Conservation (phyloP, 345 rosid species). For the Pugionium dolabratum region DNA sequence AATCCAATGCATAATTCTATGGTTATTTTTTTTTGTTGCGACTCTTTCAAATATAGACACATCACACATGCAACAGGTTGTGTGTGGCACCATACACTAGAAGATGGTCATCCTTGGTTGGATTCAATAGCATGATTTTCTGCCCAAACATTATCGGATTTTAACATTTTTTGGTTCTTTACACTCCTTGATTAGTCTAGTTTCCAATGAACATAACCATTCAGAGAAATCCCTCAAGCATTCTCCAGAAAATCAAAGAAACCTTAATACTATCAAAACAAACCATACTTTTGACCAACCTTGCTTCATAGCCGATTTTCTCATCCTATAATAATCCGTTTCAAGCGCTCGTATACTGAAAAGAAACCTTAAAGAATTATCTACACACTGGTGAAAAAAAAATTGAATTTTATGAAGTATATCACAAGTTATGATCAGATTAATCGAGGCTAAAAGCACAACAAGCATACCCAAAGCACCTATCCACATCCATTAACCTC, state of each 20-base stretch:
- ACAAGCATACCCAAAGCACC: slow-evolving; percentile 41
- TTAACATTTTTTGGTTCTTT: slow-evolving; percentile 1
- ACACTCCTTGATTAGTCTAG: slow-evolving; percentile 40
- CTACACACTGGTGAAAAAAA: slow-evolving; percentile 38
- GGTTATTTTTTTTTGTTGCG: not conserved
- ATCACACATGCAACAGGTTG: slow-evolving; percentile 37
- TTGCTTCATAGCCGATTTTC: slow-evolving; percentile 40
- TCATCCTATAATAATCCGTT: slow-evolving; percentile 22
- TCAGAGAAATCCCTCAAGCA: not conserved
- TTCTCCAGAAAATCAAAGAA: slow-evolving; percentile 21
- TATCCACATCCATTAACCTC: slow-evolving; percentile 33
- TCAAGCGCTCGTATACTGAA: slow-evolving; percentile 3
- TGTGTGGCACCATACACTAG: slow-evolving; percentile 35
- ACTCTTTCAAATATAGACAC: slow-evolving; percentile 27
- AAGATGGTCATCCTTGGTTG: slow-evolving; percentile 42
- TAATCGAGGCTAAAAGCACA: slow-evolving; percentile 72
- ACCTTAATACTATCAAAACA: slow-evolving; percentile 51
- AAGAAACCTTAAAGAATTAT: slow-evolving; percentile 52
- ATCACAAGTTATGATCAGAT: slow-evolving; percentile 37
- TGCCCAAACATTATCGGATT: slow-evolving; percentile 13
- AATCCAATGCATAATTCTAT: not conserved
- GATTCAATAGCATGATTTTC: slow-evolving; percentile 2
- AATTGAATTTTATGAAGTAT: slow-evolving; percentile 21
- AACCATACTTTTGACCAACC: slow-evolving; percentile 61
- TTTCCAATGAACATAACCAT: slow-evolving; percentile 26